These are phyloP conservation scores for Ordospora pajunii DNA, from an alignment of 371 early-diverging fungal genomes.

Conservation along the genomic window DNA sequence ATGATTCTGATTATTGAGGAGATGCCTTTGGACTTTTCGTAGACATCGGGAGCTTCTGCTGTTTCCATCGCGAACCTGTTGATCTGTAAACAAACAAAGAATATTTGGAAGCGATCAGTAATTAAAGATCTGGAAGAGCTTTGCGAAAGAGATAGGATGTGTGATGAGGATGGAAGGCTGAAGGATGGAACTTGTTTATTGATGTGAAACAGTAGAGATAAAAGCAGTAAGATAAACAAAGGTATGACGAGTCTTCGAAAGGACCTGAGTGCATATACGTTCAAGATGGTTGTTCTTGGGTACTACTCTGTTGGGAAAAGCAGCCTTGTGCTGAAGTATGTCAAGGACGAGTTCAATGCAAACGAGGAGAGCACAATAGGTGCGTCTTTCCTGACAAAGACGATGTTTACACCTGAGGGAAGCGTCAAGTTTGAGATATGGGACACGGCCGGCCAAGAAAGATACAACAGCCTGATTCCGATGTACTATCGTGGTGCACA, in stretches of 20 bases:
- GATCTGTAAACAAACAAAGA: slow-evolving; percentile 29
- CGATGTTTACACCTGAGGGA: neutral
- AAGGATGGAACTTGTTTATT: neutral
- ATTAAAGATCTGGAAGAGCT: neutral
- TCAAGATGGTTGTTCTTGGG: slow-evolving; percentile 61
- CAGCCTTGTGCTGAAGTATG: slow-evolving; percentile 67
- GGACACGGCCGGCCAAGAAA: slow-evolving; percentile 82
- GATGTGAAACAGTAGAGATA: slow-evolving; percentile 18
- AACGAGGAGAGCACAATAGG: slow-evolving; percentile 99
- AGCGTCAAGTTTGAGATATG: slow-evolving; percentile 72
- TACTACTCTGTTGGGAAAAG: slow-evolving; percentile 61
- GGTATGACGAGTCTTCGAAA: neutral
- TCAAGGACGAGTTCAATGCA: slow-evolving; percentile 85
- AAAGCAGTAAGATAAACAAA: slow-evolving; percentile 17
- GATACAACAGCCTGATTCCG: slow-evolving; percentile 82
- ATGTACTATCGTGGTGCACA: slow-evolving; percentile 92
- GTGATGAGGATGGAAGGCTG: neutral
- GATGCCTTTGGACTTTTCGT: slow-evolving; percentile 42
- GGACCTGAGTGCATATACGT: slow-evolving; percentile 48
- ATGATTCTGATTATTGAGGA: slow-evolving; percentile 50
- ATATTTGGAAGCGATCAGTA: neutral
- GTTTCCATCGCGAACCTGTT: slow-evolving; percentile 18
- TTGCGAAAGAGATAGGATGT: neutral
- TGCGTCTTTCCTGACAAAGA: slow-evolving; percentile 96
- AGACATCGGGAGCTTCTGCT: slow-evolving; percentile 28